Evolutionary conservation across 805 yeast species (phyloP).

Genomic region (Saccharomyces kudriavzevii): DNA sequence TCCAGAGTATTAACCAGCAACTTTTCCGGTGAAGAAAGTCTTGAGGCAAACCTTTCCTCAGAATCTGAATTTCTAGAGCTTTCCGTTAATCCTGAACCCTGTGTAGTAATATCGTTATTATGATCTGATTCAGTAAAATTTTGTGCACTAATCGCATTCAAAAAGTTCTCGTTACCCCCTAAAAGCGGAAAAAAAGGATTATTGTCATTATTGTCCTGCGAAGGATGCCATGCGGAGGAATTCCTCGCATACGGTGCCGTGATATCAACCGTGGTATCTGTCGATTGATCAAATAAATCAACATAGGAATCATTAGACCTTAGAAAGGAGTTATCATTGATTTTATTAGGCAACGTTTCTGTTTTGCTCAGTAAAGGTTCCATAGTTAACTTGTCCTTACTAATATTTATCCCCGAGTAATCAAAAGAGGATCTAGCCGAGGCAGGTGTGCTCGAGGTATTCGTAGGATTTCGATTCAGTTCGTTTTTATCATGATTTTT

Average conservation of each 20-base stretch:
- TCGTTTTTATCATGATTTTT: conserved; percentile 1
- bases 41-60: background rate
- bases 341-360: background rate
- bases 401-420: conserved; percentile 4
- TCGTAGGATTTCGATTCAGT: conserved; percentile 4
- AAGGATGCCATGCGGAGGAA: conserved; percentile 23
- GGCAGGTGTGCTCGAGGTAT: conserved; percentile 8
- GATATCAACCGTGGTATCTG: conserved; percentile 32
- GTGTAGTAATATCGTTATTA: background rate
- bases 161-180: background rate
- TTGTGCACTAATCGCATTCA: background rate
- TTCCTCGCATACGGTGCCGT: conserved; percentile 30
- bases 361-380: conserved; percentile 22
- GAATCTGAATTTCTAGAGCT: background rate
- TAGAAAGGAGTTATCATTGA: conserved; percentile 16
- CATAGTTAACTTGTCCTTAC: conserved; percentile 12
- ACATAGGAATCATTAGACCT: conserved; percentile 27
- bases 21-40: conserved; percentile 6
- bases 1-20: conserved; percentile 6
- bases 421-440: conserved; percentile 22
- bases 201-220: conserved; percentile 7
- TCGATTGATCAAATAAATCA: conserved; percentile 12
- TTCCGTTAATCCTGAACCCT: background rate
- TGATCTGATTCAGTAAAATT: background rate
- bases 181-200: background rate